Base-by-base conservation (phyloP, 306 rosid species). In the Arachis hypogaea region DNA sequence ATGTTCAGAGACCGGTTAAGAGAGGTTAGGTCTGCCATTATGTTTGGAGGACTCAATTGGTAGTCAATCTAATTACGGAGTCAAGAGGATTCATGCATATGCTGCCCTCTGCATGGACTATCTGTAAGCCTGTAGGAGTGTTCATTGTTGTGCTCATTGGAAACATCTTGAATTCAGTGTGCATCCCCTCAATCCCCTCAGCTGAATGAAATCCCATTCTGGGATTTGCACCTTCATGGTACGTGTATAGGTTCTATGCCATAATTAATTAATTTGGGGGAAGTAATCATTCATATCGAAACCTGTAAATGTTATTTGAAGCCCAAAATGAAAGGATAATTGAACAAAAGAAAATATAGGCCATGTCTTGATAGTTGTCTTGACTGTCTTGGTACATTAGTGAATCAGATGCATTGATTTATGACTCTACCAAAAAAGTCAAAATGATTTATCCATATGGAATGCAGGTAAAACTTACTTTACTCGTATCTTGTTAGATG, bases 1-100 rank as follows among this genome's bases (percentile, higher is more conserved):
- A 90, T 28, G 93, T 88, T 66, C 96, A 86, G 71, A 85, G 96
- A 86, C 96, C 96, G 0, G 90, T 90, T 56, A 90, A 90, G 81
- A 86, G 89, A 61, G 91, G 93, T 74, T 90, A 84, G 83, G 16
- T 69, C 66, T 11, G 40, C 58, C 28, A 2, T 71, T 36, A 22
- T 60, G 28, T 68, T 28, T 28, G 68, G 49, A 51, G 69, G 77
- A 16, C 68, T 7, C 40, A 9, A 51, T 59, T 6, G 44, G 11
- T 7, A 68, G 58, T 12, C 41, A 52, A 54, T 36, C 33, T 11
- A 44, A 65, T 65, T 30, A 38, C 46, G 66, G 66, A 36, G 65
- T 59, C 11, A n/a, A 41, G 33, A 14, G 51, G 16, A 82, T 29
- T 52, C 38, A 29, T 55, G 68, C 76, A 45, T 22, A 22, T 58